Conservation (phyloP, 2,329 filamentous ascomycete genomes). For the Periconia sp. region DNA sequence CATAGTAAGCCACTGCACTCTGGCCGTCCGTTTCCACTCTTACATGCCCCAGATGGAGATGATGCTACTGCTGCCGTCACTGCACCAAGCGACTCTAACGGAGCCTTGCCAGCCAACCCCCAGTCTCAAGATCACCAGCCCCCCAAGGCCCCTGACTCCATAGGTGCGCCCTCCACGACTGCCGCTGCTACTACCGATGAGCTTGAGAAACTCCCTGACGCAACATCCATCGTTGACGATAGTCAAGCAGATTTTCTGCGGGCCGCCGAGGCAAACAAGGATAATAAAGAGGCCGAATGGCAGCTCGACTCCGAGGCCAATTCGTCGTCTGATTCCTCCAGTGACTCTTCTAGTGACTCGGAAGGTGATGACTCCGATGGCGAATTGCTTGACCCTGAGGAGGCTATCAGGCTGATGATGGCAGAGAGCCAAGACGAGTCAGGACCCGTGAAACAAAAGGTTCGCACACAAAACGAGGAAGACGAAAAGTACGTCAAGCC, state of each 20-base stretch:
- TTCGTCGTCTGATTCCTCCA: constrained; percentile 58
- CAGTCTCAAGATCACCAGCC: constrained; percentile 6
- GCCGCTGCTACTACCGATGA: constrained; percentile 1
- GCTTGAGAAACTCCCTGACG: too few species aligned
- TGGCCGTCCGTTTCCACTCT: constrained; percentile 25
- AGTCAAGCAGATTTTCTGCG: constrained; percentile 51
- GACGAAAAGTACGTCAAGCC: constrained; percentile 65
- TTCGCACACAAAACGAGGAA: constrained; percentile 85
- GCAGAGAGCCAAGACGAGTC: constrained; percentile 81
- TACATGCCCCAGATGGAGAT: constrained; percentile 30
- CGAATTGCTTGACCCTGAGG: constrained; percentile 76
- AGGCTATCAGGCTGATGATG: constrained; percentile 86
- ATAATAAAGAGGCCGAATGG: constrained; percentile 75
- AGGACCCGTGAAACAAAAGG: constrained; percentile 64
- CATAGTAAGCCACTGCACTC: constrained; percentile 33
- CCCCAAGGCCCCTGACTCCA: neutral
- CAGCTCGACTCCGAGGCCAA: constrained; percentile 70
- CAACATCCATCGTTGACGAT: too few species aligned
- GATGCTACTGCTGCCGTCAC: constrained; percentile 17
- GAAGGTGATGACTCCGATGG: constrained; percentile 62
- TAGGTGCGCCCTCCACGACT: neutral
- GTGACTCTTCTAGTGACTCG: constrained; percentile 56
- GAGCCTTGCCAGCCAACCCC: constrained; percentile 3
- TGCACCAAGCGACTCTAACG: constrained; percentile 20
- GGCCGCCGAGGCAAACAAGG: constrained; percentile 53